Evolutionary conservation across 176 grass and related monocot genomes (phyloP).

Genomic region (Puccinellia tenuiflora): DNA sequence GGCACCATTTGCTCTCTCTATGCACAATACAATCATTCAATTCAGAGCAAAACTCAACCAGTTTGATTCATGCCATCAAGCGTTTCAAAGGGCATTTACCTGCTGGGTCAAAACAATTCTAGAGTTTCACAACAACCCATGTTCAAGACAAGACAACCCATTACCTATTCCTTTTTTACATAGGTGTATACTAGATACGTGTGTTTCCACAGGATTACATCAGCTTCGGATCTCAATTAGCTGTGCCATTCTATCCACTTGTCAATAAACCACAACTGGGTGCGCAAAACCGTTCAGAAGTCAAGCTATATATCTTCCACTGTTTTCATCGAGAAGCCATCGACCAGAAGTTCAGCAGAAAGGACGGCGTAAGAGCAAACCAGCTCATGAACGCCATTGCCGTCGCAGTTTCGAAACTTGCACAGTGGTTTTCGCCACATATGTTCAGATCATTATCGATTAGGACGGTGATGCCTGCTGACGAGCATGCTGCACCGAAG

Average conservation of each 20-base stretch:
- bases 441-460: conserved; percentile 74
- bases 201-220: not conserved
- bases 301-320: not conserved
- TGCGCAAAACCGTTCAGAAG: conserved; percentile 17
- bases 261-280: conserved; percentile 13
- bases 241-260: conserved; percentile 22
- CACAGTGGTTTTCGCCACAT: conserved; percentile 66
- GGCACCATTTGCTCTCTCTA: not conserved
- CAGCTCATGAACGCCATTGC: conserved; percentile 93
- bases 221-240: conserved; percentile 27
- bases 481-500: conserved; percentile 65
- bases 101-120: conserved; percentile 16
- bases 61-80: not conserved
- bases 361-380: conserved; percentile 57
- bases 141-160: conserved; percentile 13
- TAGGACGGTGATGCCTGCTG: conserved; percentile 69
- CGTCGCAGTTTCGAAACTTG: conserved; percentile 56
- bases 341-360: conserved; percentile 62
- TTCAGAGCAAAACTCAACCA: conserved; percentile 1
- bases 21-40: not conserved
- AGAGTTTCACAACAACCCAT: not conserved
- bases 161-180: conserved; percentile 47
- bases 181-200: conserved; percentile 23
- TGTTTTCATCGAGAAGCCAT: conserved; percentile 52
- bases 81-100: not conserved